These are phyloP conservation scores for Spiromastix sp. DNA, from an alignment of 2,329 filamentous ascomycete genomes.

Conservation along the genomic window DNA sequence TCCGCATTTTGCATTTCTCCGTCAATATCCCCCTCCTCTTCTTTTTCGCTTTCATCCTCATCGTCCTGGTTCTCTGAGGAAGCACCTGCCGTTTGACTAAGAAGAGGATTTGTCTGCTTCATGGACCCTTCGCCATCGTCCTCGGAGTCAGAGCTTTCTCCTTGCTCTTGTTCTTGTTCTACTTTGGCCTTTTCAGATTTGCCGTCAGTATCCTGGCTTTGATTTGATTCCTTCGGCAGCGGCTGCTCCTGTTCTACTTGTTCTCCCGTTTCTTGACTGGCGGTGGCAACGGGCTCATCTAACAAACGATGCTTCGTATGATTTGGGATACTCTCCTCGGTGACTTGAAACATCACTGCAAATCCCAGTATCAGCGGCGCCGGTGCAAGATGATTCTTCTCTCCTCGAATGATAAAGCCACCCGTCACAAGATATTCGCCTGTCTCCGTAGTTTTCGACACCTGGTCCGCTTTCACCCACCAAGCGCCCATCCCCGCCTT, in stretches of 20 bases:
- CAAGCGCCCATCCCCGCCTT: conserved; percentile 93
- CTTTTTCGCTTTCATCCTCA: not conserved
- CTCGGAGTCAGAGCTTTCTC: conserved; percentile 30
- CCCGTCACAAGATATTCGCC: conserved; percentile 74
- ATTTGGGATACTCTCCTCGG: conserved; percentile 71
- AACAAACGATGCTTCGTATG: conserved; percentile 64
- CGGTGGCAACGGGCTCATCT: conserved; percentile 16
- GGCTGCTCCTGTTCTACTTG: conserved; percentile 10
- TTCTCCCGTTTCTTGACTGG: conserved; percentile 16
- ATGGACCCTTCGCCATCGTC: conserved; percentile 15
- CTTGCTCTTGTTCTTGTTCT: conserved; percentile 18
- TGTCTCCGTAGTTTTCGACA: conserved; percentile 69
- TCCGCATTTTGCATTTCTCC: conserved; percentile 17
- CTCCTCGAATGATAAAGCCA: conserved; percentile 69
- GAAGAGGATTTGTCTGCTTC: conserved; percentile 2
- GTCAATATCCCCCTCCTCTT: conserved; percentile 13
- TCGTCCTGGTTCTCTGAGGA: not conserved
- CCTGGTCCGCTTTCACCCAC: conserved; percentile 87
- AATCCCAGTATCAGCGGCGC: conserved; percentile 81
- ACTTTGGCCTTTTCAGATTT: conserved; percentile 3
- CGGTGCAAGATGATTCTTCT: conserved; percentile 85
- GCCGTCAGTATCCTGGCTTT: not conserved
- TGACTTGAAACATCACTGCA: conserved; percentile 77
- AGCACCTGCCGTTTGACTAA: no score
- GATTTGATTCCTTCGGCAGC: not conserved